phyloP scores from a whole-genome alignment of 1,284 basidiomycete species.

The Fomitiporia mediterranea region DNA sequence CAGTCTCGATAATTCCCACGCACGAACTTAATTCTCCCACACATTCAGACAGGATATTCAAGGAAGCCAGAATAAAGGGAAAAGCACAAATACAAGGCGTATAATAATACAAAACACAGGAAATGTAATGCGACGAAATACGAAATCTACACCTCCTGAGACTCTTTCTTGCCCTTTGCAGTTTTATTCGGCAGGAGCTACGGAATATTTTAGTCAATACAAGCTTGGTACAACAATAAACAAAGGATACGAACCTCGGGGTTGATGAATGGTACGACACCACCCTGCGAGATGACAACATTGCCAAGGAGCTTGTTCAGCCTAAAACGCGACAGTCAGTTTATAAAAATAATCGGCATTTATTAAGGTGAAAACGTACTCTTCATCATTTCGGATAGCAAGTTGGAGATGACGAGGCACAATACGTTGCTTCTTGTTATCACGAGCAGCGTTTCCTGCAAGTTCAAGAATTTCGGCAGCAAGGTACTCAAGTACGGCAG shows the following conservation, averaged over 20 bases:
- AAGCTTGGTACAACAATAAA: not conserved
- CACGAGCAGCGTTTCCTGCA: slow-evolving; percentile 77
- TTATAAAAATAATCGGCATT: not conserved
- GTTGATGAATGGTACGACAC: slow-evolving; percentile 70
- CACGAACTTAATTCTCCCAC: too few relatives aligned
- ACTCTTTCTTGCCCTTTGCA: slow-evolving; percentile 22
- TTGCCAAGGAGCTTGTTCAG: slow-evolving; percentile 71
- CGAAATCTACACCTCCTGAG: slow-evolving; percentile 22
- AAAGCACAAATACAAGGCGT: slow-evolving; percentile 14
- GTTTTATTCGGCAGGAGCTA: slow-evolving; percentile 55
- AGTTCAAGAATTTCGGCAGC: slow-evolving; percentile 87
- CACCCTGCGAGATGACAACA: slow-evolving; percentile 85
- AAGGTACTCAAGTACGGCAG: slow-evolving; percentile 79
- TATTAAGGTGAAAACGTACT: slow-evolving; percentile 36
- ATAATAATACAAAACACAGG: slow-evolving; percentile 15
- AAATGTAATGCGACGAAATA: slow-evolving; percentile 23
- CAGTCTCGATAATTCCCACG: too few relatives aligned
- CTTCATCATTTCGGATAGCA: slow-evolving; percentile 84
- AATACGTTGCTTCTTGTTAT: slow-evolving; percentile 85
- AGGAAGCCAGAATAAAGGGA: not conserved
- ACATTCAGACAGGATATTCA: not conserved
- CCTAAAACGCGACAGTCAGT: slow-evolving; percentile 26
- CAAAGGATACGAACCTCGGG: slow-evolving; percentile 33
- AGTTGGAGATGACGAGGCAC: slow-evolving; percentile 85
- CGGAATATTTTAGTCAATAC: slow-evolving; percentile 11